phyloP scores from a whole-genome alignment of 495 filamentous ascomycete species.

The Xylaria palmicola region DNA sequence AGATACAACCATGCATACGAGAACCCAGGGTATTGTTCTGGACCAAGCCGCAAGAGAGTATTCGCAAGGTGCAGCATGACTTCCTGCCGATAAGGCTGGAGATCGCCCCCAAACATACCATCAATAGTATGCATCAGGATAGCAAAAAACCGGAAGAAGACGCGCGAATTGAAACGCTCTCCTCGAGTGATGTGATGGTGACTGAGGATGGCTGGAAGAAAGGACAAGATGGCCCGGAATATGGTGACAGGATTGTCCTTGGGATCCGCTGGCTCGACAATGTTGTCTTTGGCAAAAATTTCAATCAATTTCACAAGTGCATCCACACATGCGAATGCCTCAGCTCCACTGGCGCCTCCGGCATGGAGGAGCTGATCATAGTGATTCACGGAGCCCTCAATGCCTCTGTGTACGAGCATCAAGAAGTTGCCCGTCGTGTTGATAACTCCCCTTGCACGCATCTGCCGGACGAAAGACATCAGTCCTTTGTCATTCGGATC shows the following conservation, averaged over 20 bases:
- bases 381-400: conserved; percentile 73
- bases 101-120: conserved; percentile 41
- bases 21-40: conserved; percentile 75
- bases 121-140: conserved; percentile 68
- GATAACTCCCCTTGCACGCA: conserved; percentile 71
- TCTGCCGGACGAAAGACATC: conserved; percentile 78
- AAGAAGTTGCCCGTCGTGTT: conserved; percentile 69
- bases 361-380: conserved; percentile 67
- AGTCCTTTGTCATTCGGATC: conserved; percentile 68
- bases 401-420: conserved; percentile 75
- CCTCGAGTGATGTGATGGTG: conserved; percentile 79
- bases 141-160: conserved; percentile 90
- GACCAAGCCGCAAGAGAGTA: conserved; percentile 73
- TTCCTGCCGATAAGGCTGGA: conserved; percentile 51
- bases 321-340: conserved; percentile 75
- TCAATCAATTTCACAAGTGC: conserved; percentile 83
- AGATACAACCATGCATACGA: conserved; percentile 80
- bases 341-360: conserved; percentile 56
- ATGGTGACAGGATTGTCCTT: conserved; percentile 37
- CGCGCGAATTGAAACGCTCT: conserved; percentile 79
- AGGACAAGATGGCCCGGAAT: conserved; percentile 70
- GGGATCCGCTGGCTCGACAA: conserved; percentile 17
- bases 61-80: conserved; percentile 71
- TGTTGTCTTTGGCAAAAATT: conserved; percentile 62
- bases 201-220: conserved; percentile 78